These are phyloP conservation scores for Phytopythium ostracodes DNA, from an alignment of 352 stramenopile species.

Conservation along the genomic window DNA sequence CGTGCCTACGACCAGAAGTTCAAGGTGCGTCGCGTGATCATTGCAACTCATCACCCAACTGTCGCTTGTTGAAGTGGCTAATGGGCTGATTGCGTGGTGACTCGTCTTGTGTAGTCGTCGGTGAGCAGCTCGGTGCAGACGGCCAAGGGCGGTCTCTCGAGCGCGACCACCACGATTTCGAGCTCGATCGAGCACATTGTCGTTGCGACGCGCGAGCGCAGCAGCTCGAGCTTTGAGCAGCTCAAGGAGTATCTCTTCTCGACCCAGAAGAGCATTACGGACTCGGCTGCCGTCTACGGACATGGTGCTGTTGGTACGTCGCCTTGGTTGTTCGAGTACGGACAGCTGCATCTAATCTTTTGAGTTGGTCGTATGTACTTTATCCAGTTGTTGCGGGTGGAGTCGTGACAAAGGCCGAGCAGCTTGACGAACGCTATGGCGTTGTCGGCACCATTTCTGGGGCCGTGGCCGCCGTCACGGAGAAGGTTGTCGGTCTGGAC, in stretches of 20 bases:
- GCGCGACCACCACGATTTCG: slow-evolving; percentile 36
- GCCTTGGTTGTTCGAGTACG: background rate
- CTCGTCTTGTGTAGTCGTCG: slow-evolving; percentile 9
- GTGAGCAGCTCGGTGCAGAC: slow-evolving; percentile 36
- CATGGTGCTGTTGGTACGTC: slow-evolving; percentile 37
- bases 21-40: slow-evolving; percentile 14
- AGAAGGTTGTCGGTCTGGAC: slow-evolving; percentile 52
- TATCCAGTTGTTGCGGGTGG: slow-evolving; percentile 36
- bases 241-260: slow-evolving; percentile 52
- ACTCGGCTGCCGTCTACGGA: slow-evolving; percentile 23
- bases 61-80: background rate
- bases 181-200: slow-evolving; percentile 73
- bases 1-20: slow-evolving; percentile 70
- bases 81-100: background rate
- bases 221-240: slow-evolving; percentile 57
- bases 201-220: slow-evolving; percentile 43
- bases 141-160: slow-evolving; percentile 36
- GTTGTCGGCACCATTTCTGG: slow-evolving; percentile 47
- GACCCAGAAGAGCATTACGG: slow-evolving; percentile 27
- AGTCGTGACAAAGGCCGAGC: slow-evolving; percentile 51
- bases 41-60: background rate
- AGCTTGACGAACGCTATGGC: slow-evolving; percentile 55
- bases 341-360: background rate
- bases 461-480: slow-evolving; percentile 41
- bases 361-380: background rate